Base-by-base conservation (phyloP, 164 flowering plant genomes). In the Sedum album region DNA sequence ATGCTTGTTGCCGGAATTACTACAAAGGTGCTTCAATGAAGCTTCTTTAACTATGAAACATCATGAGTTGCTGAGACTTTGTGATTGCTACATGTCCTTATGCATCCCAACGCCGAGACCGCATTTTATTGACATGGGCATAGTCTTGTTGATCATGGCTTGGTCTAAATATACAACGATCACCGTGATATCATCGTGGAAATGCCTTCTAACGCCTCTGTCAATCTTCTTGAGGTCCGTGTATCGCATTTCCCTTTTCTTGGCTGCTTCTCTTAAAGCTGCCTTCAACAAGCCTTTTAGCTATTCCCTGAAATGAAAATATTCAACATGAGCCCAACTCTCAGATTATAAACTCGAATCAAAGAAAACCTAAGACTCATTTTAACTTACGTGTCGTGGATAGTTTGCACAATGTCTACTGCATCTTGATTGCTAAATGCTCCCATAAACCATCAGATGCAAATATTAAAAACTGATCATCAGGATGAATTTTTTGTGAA, bases 401-500 rank as follows among this genome's bases (percentile, higher is more conserved):
- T 71, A 31, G 46, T 66, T 14, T 73, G 69, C 42, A 82, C 85
- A 49, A 87, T 84, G 68, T 83, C 72, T 60, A 44, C 48, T 44
- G 48, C 48, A 15, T 44, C 48, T 44, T 44, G 48, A 17, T 44
- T 44, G 48, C 48, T 44, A 44, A 44, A 44, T 44, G 48, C 17
- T 44, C 48, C 48, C 48, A 44, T 44, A 44, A 44, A 15, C 48
- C 48, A 44, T 44, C 48, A 4, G 48, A 44, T 44, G 48, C 48
- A 17, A 44, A 44, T 44, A 86, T 82, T 72, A 86, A 71, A 75
- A 84, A 84, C 66, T 77, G 81, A 66, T 85, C 89, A 53, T 76
- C 76, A 11, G 80, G 82, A 36, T 55, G 55, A 67, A 87, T 74
- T 71, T 74, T 71, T 74, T 79, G 67, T 82, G 86, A 6, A 81